Conservation (phyloP, 2,329 filamentous ascomycete genomes). For the Paecilomyces sp. region DNA sequence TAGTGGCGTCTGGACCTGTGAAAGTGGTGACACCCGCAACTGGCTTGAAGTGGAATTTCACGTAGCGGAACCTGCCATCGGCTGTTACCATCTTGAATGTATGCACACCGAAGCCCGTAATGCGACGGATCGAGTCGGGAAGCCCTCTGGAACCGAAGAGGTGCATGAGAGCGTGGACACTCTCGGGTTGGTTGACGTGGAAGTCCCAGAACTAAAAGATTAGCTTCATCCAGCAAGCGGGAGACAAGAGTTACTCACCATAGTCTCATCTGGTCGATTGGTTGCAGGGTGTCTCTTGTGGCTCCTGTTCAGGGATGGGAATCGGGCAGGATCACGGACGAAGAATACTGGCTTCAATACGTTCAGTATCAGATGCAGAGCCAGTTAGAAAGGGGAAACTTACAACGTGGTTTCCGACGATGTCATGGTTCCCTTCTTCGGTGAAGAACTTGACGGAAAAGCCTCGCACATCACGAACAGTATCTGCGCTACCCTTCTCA, state of each 20-base stretch:
- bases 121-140: constrained; percentile 21
- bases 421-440: constrained; percentile 37
- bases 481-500: constrained; percentile 43
- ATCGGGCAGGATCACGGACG: background rate
- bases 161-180: constrained; percentile 53
- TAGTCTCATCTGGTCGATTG: background rate
- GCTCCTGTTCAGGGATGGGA: background rate
- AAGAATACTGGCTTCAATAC: background rate
- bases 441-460: constrained; percentile 48
- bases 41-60: constrained; percentile 54
- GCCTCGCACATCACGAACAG: constrained; percentile 43
- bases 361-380: background rate
- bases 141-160: constrained; percentile 57
- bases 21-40: constrained; percentile 27
- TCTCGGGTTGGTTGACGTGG: constrained; percentile 50
- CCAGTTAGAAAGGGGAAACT: background rate
- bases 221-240: constrained; percentile 2
- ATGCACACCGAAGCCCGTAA: constrained; percentile 46
- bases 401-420: background rate
- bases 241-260: constrained; percentile 12
- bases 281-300: background rate
- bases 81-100: constrained; percentile 23
- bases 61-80: constrained; percentile 50
- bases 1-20: constrained; percentile 1
- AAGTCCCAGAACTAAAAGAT: constrained; percentile 52